Conservation (phyloP, 2,329 filamentous ascomycete genomes). For the Dothideomycetes sp. region DNA sequence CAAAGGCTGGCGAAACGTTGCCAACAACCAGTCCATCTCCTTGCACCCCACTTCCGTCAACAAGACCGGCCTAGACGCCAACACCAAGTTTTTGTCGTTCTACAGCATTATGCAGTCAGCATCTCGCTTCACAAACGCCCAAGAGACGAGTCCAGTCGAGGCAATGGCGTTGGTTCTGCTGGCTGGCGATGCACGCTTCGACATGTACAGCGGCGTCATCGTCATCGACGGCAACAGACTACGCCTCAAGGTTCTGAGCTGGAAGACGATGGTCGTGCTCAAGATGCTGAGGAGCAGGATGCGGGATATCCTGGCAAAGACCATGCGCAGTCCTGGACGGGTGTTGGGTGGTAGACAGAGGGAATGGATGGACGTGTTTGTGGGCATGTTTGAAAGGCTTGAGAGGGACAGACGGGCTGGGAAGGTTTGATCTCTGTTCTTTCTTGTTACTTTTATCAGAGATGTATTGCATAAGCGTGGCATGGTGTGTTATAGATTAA, state of each 20-base stretch:
- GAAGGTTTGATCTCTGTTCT: background rate
- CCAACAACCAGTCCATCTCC: constrained; percentile 83
- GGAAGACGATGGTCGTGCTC: constrained; percentile 83
- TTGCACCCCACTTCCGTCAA: constrained; percentile 86
- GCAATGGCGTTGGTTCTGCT: constrained; percentile 74
- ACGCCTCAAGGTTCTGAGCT: constrained; percentile 72
- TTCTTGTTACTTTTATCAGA: no score
- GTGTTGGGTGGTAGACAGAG: constrained; percentile 25
- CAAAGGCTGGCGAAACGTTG: constrained; percentile 81
- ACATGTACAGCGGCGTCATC: constrained; percentile 80
- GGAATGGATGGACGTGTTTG: constrained; percentile 30
- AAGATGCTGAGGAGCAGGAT: constrained; percentile 67
- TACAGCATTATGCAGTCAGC: constrained; percentile 95
- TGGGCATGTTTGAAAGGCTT: constrained; percentile 15
- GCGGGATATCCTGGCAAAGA: constrained; percentile 60
- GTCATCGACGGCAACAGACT: constrained; percentile 79
- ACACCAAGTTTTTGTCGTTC: constrained; percentile 77
- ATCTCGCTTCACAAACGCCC: constrained; percentile 75
- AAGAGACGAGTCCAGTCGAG: constrained; percentile 57
- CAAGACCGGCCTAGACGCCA: constrained; percentile 35
- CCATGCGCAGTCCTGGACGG: constrained; percentile 47
- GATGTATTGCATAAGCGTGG: background rate
- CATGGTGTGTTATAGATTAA: background rate
- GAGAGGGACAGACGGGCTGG: background rate
- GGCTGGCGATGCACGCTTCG: constrained; percentile 80